Percentiles rank a stretch among this genome's conserved stretches.
These are phyloP conservation scores for Debaryomycetaceae sp. DNA, from an alignment of 1,139 yeast genomes.

Conservation along the genomic window DNA sequence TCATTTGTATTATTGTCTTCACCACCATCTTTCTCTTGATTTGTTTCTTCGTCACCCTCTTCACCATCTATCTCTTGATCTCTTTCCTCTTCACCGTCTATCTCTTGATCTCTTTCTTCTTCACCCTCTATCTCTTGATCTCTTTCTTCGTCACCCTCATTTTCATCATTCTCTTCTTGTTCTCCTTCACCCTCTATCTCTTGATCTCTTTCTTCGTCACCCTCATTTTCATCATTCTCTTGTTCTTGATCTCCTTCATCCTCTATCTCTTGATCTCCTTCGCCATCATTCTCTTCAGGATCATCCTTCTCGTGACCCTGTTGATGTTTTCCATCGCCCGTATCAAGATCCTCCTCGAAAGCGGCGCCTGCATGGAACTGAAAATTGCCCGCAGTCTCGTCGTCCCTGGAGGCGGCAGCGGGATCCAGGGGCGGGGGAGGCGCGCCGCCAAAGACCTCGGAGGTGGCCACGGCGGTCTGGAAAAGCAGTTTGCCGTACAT, in stretches of 20 bases:
- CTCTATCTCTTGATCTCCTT: too few species aligned
- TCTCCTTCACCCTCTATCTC: slow-evolving; percentile 24
- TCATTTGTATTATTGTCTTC: too few species aligned
- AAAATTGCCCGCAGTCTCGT: slow-evolving; percentile 18
- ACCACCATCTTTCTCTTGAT: too few species aligned
- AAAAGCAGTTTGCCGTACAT: slow-evolving; percentile 76
- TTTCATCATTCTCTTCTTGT: slow-evolving; percentile 13
- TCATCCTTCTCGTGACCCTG: slow-evolving; percentile 23
- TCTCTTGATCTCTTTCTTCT: slow-evolving; percentile 15
- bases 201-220: slow-evolving; percentile 11
- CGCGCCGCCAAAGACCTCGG: slow-evolving; percentile 69
- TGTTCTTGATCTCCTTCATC: slow-evolving; percentile 8
- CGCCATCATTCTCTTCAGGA: slow-evolving; percentile 11
- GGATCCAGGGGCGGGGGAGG: slow-evolving; percentile 10
- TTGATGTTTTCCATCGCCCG: too few species aligned
- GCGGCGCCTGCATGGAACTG: slow-evolving; percentile 29
- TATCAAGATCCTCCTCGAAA: slow-evolving; percentile 28
- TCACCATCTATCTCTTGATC: slow-evolving; percentile 18
- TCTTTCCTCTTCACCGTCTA: slow-evolving; percentile 3
- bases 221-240: slow-evolving; percentile 8
- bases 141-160: slow-evolving; percentile 10
- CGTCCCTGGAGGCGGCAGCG: slow-evolving; percentile 12
- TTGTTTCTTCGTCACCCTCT: background rate
- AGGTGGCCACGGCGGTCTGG: slow-evolving; percentile 62
- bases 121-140: slow-evolving; percentile 15